Evolutionary conservation across 129 eudicot species (phyloP), one percentile per base, ranked within the genome.

Genomic region (Gnaphalium uliginosum): DNA sequence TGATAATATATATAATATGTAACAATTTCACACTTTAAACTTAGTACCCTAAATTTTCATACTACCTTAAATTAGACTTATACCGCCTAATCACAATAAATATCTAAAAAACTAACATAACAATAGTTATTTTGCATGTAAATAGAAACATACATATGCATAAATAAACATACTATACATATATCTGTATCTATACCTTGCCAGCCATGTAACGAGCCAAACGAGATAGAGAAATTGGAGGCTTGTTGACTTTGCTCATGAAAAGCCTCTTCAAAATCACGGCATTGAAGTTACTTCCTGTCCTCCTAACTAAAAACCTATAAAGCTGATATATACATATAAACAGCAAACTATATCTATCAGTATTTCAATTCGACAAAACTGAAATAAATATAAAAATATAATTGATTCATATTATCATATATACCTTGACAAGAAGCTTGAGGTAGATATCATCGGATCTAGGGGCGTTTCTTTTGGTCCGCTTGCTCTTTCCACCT

Each of bases 401-500:
- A 30, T 6, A 57, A 8, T 37, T 3, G 8, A 5, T 14, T 29
- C 19, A 54, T n/a, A n/a, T n/a, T n/a, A n/a, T n/a, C n/a, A n/a
- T 5, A 4, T 0, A 35, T 50, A 90, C 96, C 96, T 87, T 87
- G 69, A 92, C 96, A 73, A 85, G 84, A 21, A 92, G 90, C 83
- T 92, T 91, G 66, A 91, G 89, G 81, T 91, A 89, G 74, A 91
- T 82, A 85, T 91, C 97, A 72, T 91, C 85, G 61, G 97, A 91
- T 76, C 88, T 83, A 8, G 97, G 97, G 39, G 97, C 96, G n/a
- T 85, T 91, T 23, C 97, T 81, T 80, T 87, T 87, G 25, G 96
- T 87, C 84, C 86, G 82, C 90, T 92, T 89, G 85, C 87, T 83
- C 87, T 92, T 92, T 19, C 96, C 97, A 53, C 97, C 97, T 74